Base-by-base conservation (phyloP, 2,329 filamentous ascomycete species). In the Arthroderma uncinatum region DNA sequence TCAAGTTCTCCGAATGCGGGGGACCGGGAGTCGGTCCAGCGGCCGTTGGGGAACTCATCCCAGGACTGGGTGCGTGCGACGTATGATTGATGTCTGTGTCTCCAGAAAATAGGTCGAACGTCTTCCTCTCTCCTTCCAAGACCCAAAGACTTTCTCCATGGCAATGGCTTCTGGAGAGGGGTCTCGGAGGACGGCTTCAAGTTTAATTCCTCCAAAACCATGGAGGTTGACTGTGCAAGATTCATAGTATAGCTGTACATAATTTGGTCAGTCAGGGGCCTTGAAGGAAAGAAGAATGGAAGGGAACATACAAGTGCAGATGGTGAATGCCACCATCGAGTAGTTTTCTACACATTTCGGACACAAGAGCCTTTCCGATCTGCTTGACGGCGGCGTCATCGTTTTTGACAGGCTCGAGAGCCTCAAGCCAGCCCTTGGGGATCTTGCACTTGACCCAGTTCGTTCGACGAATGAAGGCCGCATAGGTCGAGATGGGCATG, bases 21-120 rank as follows among this genome's bases (percentile, higher is more conserved):
- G 58, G 92, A 97, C 62, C 93, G 83, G 55, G 91, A 92, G 72
- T 98, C 93, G 73, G 93, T 94, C 93, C 93, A 98, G 72, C 93
- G 87, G 50, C 93, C 93, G 77, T 98, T 98, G 57, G 93, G 93
- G 66, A 96, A 98, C 71, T 98, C 93, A 66, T 98, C 93, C 93
- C 93, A 98, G 64, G 96, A 92, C 70, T 96, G 91, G 0, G 93
- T 98, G 57, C 93, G 89, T 57, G 89, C 84, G 57, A 98, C 85
- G 66, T 98, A 98, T 2, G 91, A 95, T 68, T 93, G 90, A 74
- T 95, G 93, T 58, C 93, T 84, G 74, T 97, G 96, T 65, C 92
- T 85, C 93, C 93, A 98, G 80, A 98, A 98, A 64, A 98, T 95
- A 34, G 93, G 93, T 55, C 93, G 88, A 44, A 98, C 93, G 67